phyloP scores from a whole-genome alignment of 345 rosid species.

The Corymbia maculata region DNA sequence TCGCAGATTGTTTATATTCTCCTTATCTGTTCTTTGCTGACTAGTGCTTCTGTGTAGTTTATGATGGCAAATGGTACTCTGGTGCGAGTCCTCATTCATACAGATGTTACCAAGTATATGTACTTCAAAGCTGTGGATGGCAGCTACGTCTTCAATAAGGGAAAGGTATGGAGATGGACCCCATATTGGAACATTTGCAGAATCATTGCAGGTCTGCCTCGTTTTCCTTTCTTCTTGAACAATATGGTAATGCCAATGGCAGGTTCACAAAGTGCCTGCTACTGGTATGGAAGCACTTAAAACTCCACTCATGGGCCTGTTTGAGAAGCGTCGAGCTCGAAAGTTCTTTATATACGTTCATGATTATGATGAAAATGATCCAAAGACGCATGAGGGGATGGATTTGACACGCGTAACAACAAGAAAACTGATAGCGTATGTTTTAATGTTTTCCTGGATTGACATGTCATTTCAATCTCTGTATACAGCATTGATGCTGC shows the following conservation, averaged over 20 bases:
- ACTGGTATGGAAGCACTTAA: constrained; percentile 92
- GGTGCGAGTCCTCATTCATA: constrained; percentile 95
- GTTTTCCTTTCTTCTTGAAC: neutral
- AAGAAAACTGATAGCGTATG: constrained; percentile 84
- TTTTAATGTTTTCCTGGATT: neutral
- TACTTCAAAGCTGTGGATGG: constrained; percentile 98
- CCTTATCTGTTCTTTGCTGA: neutral
- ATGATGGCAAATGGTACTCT: constrained; percentile 99
- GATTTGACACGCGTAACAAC: constrained; percentile 82
- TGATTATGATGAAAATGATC: constrained; percentile 69
- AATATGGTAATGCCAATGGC: neutral
- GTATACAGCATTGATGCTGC: neutral
- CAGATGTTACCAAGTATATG: constrained; percentile 88
- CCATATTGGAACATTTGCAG: neutral
- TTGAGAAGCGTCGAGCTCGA: constrained; percentile 95
- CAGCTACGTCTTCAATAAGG: constrained; percentile 80
- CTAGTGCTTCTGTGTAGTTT: constrained; percentile 35
- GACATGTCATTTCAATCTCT: neutral
- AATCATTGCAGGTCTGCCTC: neutral
- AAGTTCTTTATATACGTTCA: constrained; percentile 90
- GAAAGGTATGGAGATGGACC: constrained; percentile 51
- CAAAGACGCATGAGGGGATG: constrained; percentile 91
- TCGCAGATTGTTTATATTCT: neutral
- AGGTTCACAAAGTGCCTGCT: constrained; percentile 98
- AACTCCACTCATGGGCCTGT: constrained; percentile 96